Evolutionary conservation across 768 basidiomycete species (phyloP), one percentile per base, ranked within the genome.

Genomic region (Pseudohyphozyma bogoriensis): DNA sequence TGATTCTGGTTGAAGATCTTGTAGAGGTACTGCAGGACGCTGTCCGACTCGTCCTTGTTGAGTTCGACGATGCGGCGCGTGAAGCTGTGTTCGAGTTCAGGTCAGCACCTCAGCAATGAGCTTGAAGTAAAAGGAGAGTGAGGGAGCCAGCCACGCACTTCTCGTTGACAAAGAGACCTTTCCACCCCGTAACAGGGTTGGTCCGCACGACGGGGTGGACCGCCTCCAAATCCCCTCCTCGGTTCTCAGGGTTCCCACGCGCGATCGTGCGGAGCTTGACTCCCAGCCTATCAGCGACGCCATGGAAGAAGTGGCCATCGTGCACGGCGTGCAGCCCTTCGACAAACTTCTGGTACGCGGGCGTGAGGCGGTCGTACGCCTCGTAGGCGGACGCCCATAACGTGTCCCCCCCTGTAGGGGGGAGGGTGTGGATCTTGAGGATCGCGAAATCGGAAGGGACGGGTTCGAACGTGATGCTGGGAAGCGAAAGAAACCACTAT

Each of bases 351-450:
- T 77, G 73, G 63, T 77, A 62, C 78, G 4, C 77, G 74, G 12
- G 81, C 1, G 82, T 83, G 29, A 85, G 78, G 28, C 80, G 75
- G 70, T 83, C 81, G 72, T 84, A 85, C 12, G 81, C 82, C 68
- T 56, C 52, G 45, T 56, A 59, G 6, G 70, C 68, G 13, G 69
- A 72, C 12, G 72, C 73, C 70, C 71, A 76, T 64, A 79, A 70
- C 3, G 79, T 79, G 60, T 79, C 78, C 20, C 75, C 75, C 4
- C 73, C 75, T 16, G 60, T 58, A 16, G 51, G 18, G 12, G 66
- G 64, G 18, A 64, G 60, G 1, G 69, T 74, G 56, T 73, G 73
- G 58, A 76, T 71, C 56, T 74, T 74, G 39, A 79, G 70, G 46
- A 74, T 78, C 51, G 82, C 78, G 67, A 80, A 84, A 68, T 83